Percentiles rank a stretch among this genome's conserved stretches.
Evolutionary conservation across 2,329 filamentous ascomycete genomes (phyloP).

Genomic region (Dichotomopilus funicola): DNA sequence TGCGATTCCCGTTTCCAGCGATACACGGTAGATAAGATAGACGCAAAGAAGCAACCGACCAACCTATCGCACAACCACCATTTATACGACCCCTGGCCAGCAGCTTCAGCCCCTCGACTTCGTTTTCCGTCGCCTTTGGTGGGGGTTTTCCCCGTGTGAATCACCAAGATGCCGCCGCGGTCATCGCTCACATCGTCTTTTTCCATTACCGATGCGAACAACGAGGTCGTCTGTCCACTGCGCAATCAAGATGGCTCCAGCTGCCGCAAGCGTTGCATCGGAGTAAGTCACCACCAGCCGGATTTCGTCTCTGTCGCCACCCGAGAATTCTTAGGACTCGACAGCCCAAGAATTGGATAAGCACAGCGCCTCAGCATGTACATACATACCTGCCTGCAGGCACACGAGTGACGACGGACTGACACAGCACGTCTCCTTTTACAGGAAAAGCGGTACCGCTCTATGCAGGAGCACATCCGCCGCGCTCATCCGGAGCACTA

Average conservation of each 20-base stretch:
- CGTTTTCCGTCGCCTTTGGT: constrained; percentile 39
- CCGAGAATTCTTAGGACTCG: neutral
- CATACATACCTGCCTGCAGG: too few species aligned
- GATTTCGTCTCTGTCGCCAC: constrained; percentile 1
- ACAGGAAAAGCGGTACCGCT: constrained; percentile 61
- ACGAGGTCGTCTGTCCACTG: constrained; percentile 94
- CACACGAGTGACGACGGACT: constrained; percentile 10
- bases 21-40: too few species aligned
- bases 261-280: constrained; percentile 95
- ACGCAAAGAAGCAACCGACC: too few species aligned
- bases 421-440: constrained; percentile 11
- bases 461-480: constrained; percentile 99
- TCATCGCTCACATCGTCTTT: constrained; percentile 83
- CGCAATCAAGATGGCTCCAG: constrained; percentile 93
- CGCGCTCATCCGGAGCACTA: constrained; percentile 95
- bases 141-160: constrained; percentile 32
- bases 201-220: constrained; percentile 84
- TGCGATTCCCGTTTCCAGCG: too few species aligned
- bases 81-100: constrained; percentile 18
- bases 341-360: neutral
- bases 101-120: constrained; percentile 14
- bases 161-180: constrained; percentile 74
- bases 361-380: too few species aligned
- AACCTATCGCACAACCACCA: constrained; percentile 2
- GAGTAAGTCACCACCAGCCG: constrained; percentile 61